Conservation (phyloP, 129 eudicot genomes). For the Flaveria bidentis region DNA sequence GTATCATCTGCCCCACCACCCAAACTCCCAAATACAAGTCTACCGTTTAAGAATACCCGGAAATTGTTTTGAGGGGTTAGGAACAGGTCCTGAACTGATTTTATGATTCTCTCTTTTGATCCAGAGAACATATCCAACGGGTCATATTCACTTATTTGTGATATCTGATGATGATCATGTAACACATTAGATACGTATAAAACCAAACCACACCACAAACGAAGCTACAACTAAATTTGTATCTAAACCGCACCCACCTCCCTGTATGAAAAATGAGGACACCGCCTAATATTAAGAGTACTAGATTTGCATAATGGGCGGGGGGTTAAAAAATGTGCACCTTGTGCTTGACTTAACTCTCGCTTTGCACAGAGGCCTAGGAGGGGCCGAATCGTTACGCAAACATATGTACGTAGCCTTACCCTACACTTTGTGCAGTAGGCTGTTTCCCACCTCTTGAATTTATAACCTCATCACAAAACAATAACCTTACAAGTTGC, state of each 20-base stretch:
- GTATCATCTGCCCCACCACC: slow-evolving; percentile 58
- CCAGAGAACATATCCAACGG: slow-evolving; percentile 90
- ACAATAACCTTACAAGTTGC: too few species aligned
- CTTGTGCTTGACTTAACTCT: too few species aligned
- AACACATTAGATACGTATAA: slow-evolving; percentile 3
- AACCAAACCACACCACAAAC: neutral
- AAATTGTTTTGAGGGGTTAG: slow-evolving; percentile 87
- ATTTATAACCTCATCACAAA: too few species aligned
- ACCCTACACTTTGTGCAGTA: too few species aligned
- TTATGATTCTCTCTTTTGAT: slow-evolving; percentile 54
- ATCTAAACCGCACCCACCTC: neutral
- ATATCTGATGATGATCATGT: slow-evolving; percentile 53
- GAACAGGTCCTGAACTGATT: slow-evolving; percentile 72
- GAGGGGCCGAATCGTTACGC: too few species aligned
- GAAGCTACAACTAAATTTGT: neutral
- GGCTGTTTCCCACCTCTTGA: too few species aligned
- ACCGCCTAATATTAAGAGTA: too few species aligned
- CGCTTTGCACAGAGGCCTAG: too few species aligned
- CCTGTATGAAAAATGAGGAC: neutral
- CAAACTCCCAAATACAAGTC: slow-evolving; percentile 69
- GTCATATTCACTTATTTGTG: slow-evolving; percentile 76
- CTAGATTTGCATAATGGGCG: too few species aligned
- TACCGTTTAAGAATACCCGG: slow-evolving; percentile 81
- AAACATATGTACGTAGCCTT: too few species aligned
- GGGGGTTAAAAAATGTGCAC: too few species aligned